phyloP scores from a whole-genome alignment of 768 basidiomycete species.

The Agrocybe chaxingu region DNA sequence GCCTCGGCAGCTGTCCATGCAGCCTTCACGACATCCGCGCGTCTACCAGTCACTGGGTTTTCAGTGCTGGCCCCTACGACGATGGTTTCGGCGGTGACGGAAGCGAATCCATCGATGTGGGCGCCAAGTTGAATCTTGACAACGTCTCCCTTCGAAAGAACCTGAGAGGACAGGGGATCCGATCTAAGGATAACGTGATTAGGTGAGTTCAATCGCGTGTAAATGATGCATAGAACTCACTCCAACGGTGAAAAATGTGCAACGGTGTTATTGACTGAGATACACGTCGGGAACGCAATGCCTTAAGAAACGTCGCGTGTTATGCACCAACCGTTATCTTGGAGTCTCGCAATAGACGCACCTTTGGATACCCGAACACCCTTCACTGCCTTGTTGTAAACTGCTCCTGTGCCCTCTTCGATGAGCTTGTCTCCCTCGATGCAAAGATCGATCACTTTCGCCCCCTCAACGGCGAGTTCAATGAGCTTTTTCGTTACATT shows the following conservation, averaged over 20 bases:
- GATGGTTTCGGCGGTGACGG: conserved; percentile 90
- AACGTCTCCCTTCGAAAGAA: conserved; percentile 80
- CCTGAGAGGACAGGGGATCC: conserved; percentile 66
- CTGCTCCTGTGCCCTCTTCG: conserved; percentile 76
- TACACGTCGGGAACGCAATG: conserved; percentile 89
- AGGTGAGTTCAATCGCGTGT: background rate
- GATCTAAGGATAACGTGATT: conserved; percentile 44
- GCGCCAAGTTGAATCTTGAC: conserved; percentile 97
- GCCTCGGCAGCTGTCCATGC: conserved; percentile 92
- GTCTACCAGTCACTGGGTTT: conserved; percentile 77
- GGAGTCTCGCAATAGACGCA: conserved; percentile 28
- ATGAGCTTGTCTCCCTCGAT: conserved; percentile 91
- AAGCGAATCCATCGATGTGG: conserved; percentile 96
- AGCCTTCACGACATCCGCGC: conserved; percentile 90
- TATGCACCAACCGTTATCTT: background rate
- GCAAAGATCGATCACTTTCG: conserved; percentile 88
- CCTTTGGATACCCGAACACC: conserved; percentile 88
- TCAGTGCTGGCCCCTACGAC: conserved; percentile 77
- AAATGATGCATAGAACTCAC: conserved; percentile 47
- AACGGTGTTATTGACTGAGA: conserved; percentile 95
- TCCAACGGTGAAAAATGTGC: conserved; percentile 96
- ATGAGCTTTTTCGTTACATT: conserved; percentile 84
- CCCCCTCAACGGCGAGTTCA: conserved; percentile 72
- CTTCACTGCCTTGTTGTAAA: conserved; percentile 90
- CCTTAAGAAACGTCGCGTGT: conserved; percentile 40